These are phyloP conservation scores for Fusarium tricinctum DNA, from an alignment of 2,329 filamentous ascomycete species.

Conservation along the genomic window DNA sequence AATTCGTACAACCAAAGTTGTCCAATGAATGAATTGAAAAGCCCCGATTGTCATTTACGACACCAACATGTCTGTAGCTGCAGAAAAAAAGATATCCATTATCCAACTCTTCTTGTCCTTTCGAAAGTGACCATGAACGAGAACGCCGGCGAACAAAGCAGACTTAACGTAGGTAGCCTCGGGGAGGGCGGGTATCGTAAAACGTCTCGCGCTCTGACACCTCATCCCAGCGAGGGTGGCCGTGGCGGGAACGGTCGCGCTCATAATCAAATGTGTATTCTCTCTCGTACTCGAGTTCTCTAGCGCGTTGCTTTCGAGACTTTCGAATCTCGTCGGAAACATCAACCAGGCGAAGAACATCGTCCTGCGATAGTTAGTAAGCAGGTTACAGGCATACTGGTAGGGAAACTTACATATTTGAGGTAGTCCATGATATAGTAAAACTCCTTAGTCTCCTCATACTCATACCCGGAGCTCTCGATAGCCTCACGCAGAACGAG, in stretches of 20 bases:
- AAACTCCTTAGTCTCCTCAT: slow-evolving; percentile 88
- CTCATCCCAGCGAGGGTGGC: slow-evolving; percentile 66
- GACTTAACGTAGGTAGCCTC: slow-evolving; percentile 48
- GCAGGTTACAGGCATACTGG: neutral
- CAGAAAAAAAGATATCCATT: slow-evolving; percentile 26
- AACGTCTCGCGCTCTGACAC: slow-evolving; percentile 77
- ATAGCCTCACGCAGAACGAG: slow-evolving; percentile 89
- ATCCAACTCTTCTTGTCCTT: slow-evolving; percentile 27
- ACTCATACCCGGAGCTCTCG: slow-evolving; percentile 85
- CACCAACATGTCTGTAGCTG: slow-evolving; percentile 40
- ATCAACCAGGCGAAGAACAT: slow-evolving; percentile 86
- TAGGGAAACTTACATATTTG: slow-evolving; percentile 76
- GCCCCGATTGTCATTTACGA: slow-evolving; percentile 8
- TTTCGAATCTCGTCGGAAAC: slow-evolving; percentile 85
- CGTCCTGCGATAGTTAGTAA: slow-evolving; percentile 71
- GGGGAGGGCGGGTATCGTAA: slow-evolving; percentile 65
- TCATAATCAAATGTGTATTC: slow-evolving; percentile 67
- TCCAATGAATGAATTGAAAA: slow-evolving; percentile 37
- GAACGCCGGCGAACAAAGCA: slow-evolving; percentile 38
- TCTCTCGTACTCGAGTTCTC: slow-evolving; percentile 71
- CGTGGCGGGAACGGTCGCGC: slow-evolving; percentile 56
- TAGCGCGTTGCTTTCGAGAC: slow-evolving; percentile 65
- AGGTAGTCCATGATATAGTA: slow-evolving; percentile 96
- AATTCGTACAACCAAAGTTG: slow-evolving; percentile 39
- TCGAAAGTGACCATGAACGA: slow-evolving; percentile 27